Percentiles rank a stretch among this genome's conserved stretches.
These are phyloP conservation scores for Psilocybe subaeruginosa DNA, from an alignment of 768 basidiomycete genomes.

Conservation along the genomic window DNA sequence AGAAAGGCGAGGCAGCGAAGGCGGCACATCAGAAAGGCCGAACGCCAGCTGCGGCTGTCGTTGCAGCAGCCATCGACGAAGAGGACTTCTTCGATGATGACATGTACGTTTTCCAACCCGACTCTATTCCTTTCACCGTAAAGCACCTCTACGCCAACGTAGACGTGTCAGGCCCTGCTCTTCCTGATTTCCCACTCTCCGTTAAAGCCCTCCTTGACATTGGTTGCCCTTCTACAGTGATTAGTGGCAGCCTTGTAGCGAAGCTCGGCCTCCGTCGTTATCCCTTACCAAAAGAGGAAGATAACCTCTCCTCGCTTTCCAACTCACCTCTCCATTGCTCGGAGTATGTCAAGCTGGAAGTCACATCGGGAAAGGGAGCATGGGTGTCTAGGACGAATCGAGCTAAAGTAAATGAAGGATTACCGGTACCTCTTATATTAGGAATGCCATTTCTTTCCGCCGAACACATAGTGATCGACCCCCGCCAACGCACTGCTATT, in stretches of 20 bases:
- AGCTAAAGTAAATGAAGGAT: slow-evolving; percentile 20
- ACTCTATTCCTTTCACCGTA: slow-evolving; percentile 1
- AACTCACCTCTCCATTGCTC: slow-evolving; percentile 13
- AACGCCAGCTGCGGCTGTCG: background rate
- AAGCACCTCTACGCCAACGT: background rate
- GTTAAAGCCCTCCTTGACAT: slow-evolving; percentile 20
- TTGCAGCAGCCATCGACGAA: background rate
- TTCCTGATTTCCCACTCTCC: background rate
- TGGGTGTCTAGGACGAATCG: slow-evolving; percentile 20
- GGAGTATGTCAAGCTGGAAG: slow-evolving; percentile 23
- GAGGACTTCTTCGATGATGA: background rate
- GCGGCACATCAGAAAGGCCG: background rate
- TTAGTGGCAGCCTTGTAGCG: slow-evolving; percentile 12
- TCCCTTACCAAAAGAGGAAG: slow-evolving; percentile 19
- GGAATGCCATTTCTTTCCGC: slow-evolving; percentile 17
- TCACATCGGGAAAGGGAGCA: slow-evolving; percentile 13
- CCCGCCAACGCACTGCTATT: no score
- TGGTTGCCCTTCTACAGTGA: slow-evolving; percentile 26
- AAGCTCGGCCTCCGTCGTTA: slow-evolving; percentile 17
- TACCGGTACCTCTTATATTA: slow-evolving; percentile 25
- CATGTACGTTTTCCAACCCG: background rate
- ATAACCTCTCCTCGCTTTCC: slow-evolving; percentile 21
- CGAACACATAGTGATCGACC: no score
- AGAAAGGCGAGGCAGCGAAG: background rate
- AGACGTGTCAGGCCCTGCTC: background rate